Base-by-base conservation (phyloP, 192 early-diverging fungal genomes). In the Coemansia sp. region DNA sequence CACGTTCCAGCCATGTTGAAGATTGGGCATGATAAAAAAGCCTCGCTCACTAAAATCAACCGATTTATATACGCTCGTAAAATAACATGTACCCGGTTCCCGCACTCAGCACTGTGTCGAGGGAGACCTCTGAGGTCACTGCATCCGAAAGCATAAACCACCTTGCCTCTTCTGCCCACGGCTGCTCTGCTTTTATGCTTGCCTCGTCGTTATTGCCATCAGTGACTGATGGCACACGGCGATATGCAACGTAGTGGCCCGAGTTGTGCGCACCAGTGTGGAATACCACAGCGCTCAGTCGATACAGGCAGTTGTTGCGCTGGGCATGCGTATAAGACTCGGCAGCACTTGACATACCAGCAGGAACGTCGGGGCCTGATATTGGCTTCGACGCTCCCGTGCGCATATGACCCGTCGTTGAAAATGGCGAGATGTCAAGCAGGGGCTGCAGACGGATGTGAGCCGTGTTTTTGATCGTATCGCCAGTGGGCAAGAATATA, bases 241-340 rank as follows among this genome's bases (percentile, higher is more conserved):
- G 84, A 67, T 94, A 95, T 0, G 93, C 88, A 26, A 91, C 84
- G 83, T 93, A 98, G 58, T 98, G 95, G 7, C 95, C 95, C 3
- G 84, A 88, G 37, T 95, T 83, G 70, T 98, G 95, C 1, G 72
- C 77, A 6, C 95, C 95, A 22, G 85, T 77, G 64, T 98, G 95
- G 1, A 94, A 80, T 21, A 98, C 87, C 4, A 94, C 88, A 9
- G 93, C 84, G 27, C 72, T 82, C 14, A 98, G 76, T 9, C 83
- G 83, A 64, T 96, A 98, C 21, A 75, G 62, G 32, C 81, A 74
- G 60, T 68, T 71, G 37, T 63, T 66, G 33, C 46, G 52, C 27
- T 59, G 66, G 10, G 62, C 77, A 14, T 60, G 43, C 9, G 48
- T 59, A 34, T 53, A 60, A 37, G 53, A 60, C 36, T 53, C 53